These are phyloP conservation scores for Tremella mesenterica DNA, from an alignment of 768 basidiomycete species.

Conservation along the genomic window DNA sequence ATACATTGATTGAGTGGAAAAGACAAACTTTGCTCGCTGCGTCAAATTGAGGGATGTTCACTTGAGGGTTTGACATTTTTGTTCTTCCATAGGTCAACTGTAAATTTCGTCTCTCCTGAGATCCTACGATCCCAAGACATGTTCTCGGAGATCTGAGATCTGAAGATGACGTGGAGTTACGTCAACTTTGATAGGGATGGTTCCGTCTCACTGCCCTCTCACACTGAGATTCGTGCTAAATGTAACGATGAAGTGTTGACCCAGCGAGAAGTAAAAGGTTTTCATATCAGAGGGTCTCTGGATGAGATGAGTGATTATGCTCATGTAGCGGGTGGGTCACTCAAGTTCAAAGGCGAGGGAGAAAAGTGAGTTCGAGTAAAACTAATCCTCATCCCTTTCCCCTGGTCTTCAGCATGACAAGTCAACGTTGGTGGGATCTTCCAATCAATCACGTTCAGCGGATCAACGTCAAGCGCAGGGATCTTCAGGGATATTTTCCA, in stretches of 20 bases:
- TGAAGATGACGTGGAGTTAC: too few species aligned
- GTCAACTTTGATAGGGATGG: background rate
- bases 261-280: too few species aligned
- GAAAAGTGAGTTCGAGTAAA: slow-evolving; percentile 34
- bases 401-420: background rate
- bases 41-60: slow-evolving; percentile 38
- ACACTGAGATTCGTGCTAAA: background rate
- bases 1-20: background rate
- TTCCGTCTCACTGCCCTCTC: background rate
- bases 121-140: background rate
- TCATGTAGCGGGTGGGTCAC: slow-evolving; percentile 38
- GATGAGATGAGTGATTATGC: slow-evolving; percentile 41
- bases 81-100: too few species aligned
- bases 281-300: background rate
- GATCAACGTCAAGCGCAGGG: too few species aligned
- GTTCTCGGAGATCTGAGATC: background rate
- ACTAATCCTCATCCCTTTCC: background rate
- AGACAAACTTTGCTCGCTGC: slow-evolving; percentile 39
- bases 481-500: too few species aligned
- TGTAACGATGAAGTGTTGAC: background rate
- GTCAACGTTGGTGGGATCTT: background rate
- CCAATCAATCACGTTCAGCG: background rate
- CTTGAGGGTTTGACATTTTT: slow-evolving; percentile 26
- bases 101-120: background rate
- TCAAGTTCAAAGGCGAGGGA: slow-evolving; percentile 42